phyloP scores from a whole-genome alignment of 371 early-diverging fungal species.

The Lichtheimia hyalospora region DNA sequence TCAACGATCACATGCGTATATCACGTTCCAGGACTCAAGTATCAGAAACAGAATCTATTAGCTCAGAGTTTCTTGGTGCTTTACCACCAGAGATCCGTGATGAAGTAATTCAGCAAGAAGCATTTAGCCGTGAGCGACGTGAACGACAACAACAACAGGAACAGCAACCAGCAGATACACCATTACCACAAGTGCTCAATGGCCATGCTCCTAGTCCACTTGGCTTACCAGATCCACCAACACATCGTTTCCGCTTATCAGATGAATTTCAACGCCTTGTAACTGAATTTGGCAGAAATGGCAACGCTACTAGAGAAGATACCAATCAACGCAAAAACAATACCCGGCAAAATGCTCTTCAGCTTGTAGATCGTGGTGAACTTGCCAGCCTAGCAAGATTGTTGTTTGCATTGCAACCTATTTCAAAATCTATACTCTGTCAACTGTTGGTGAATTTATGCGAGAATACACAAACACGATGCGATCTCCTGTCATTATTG shows the following conservation, averaged over 20 bases:
- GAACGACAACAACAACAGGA: slow-evolving; percentile 39
- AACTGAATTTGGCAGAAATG: not conserved
- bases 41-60: slow-evolving; percentile 52
- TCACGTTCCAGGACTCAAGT: slow-evolving; percentile 27
- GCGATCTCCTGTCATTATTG: slow-evolving; percentile 83
- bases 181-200: not conserved
- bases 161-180: too few species aligned
- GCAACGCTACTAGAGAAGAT: not conserved
- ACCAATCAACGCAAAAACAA: not conserved
- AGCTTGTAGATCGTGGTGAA: slow-evolving; percentile 81
- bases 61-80: slow-evolving; percentile 77
- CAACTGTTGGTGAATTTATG: slow-evolving; percentile 82
- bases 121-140: slow-evolving; percentile 54
- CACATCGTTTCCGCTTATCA: not conserved
- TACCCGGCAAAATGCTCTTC: slow-evolving; percentile 65
- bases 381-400: slow-evolving; percentile 83
- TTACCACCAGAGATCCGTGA: slow-evolving; percentile 81
- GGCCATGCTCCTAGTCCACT: slow-evolving; percentile 1
- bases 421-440: slow-evolving; percentile 71
- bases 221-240: not conserved
- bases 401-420: slow-evolving; percentile 78
- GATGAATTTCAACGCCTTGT: slow-evolving; percentile 3
- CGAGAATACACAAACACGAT: slow-evolving; percentile 85
- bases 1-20: slow-evolving; percentile 62
- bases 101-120: slow-evolving; percentile 72